phyloP scores from a whole-genome alignment of 257 asterid genomes.

The Ilex aquifolium region DNA sequence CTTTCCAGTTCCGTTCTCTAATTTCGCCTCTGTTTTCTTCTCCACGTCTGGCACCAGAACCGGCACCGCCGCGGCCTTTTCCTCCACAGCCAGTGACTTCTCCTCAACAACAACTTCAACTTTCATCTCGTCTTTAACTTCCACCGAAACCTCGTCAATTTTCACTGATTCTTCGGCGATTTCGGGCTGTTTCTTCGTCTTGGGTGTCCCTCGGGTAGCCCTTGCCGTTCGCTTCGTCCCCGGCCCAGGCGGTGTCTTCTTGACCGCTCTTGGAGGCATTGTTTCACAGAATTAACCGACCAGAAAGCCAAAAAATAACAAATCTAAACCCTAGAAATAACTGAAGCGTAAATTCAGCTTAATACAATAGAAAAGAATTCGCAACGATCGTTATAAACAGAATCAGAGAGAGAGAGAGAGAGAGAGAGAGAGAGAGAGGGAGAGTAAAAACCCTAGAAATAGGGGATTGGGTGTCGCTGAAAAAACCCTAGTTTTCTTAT shows the following conservation, averaged over 20 bases:
- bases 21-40: constrained; percentile 16
- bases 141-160: constrained; percentile 15
- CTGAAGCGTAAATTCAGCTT: too few relatives aligned
- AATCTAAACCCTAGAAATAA: too few relatives aligned
- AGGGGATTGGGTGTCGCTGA: too few relatives aligned
- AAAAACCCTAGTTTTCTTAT: too few relatives aligned
- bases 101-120: too few relatives aligned
- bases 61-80: constrained; percentile 16
- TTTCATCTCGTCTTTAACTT: too few relatives aligned
- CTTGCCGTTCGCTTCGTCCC: constrained; percentile 60
- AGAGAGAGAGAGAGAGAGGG: too few relatives aligned
- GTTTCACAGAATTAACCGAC: background rate
- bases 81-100: constrained; percentile 12
- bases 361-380: too few relatives aligned
- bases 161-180: constrained; percentile 11
- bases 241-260: constrained; percentile 70
- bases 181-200: constrained; percentile 15
- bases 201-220: constrained; percentile 32
- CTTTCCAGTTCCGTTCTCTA: constrained; percentile 19
- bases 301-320: too few relatives aligned
- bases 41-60: constrained; percentile 16
- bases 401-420: too few relatives aligned
- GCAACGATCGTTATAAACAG: too few relatives aligned
- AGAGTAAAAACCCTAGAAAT: too few relatives aligned
- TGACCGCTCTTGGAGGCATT: constrained; percentile 72